Evolutionary conservation across 257 asterid species (phyloP), one percentile per base, ranked within the genome.

Genomic region (Fraxinus pennsylvanica): DNA sequence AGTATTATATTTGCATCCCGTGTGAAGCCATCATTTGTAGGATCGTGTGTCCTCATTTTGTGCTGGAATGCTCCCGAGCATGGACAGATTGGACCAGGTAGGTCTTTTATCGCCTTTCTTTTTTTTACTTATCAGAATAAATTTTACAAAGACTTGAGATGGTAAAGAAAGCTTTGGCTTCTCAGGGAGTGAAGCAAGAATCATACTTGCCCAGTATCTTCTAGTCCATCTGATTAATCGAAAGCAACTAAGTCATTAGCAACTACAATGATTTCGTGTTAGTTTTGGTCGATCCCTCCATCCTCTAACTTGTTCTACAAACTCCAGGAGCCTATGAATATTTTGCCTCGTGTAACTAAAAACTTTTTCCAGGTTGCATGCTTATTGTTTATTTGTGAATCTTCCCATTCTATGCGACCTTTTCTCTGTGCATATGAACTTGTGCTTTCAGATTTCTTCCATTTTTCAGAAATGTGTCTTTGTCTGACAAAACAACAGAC

Each of bases 401-500:
- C 74, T 74, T 78, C 57, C 8, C 27, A 14, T 75, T 69, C 75
- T 43, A 22, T 72, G 74, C 41, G 30, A 4, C 6, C 9, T 72
- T 69, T 76, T 43, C 52, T 14, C 52, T 43, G 13, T 43, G 52
- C 52, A 43, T 10, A 43, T 10, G 52, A 43, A 43, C 81, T 57
- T 39, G 71, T 78, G 79, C 71, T 73, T 74, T 54, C 66, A 80
- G 73, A 52, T 73, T 78, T 59, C 78, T 1, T 69, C 25, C 78
- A 73, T 68, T 65, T 52, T n/a, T 72, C 78, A 68, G 72, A 35
- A 74, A 69, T 54, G 54, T 47, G 10, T 45, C 72, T 50, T 3
- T 33, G 70, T 78, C 81, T 71, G 25, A 22, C 78, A 19, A 80
- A 79, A 78, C 54, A 79, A 76, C 57, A 85, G 82, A 63, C 67